phyloP scores from a whole-genome alignment of 306 rosid genomes.

The Ziziphus jujuba region DNA sequence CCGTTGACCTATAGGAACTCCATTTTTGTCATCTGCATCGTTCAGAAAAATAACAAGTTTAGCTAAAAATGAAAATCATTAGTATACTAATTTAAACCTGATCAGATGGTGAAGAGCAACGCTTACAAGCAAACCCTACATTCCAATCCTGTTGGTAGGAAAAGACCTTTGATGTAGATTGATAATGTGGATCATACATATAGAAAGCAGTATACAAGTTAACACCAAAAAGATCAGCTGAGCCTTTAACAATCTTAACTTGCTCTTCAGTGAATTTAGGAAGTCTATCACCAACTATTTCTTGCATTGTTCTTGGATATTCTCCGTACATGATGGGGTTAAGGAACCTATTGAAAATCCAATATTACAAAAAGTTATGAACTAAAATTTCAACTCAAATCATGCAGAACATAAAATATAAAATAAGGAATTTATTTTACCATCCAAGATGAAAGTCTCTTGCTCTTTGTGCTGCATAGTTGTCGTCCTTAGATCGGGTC shows the following conservation, averaged over 20 bases:
- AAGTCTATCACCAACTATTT: slow-evolving; percentile 72
- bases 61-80: too few relatives aligned
- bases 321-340: slow-evolving; percentile 88
- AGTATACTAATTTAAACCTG: not conserved
- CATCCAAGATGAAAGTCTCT: not conserved
- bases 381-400: too few relatives aligned
- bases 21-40: slow-evolving; percentile 70
- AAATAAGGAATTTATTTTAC: too few relatives aligned
- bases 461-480: slow-evolving; percentile 1
- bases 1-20: slow-evolving; percentile 80
- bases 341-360: slow-evolving; percentile 67
- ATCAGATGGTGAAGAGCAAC: slow-evolving; percentile 5
- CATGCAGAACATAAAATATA: too few relatives aligned
- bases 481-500: not conserved
- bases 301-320: slow-evolving; percentile 80
- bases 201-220: slow-evolving; percentile 80
- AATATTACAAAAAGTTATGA: too few relatives aligned
- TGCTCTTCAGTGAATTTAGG: slow-evolving; percentile 81
- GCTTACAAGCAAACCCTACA: slow-evolving; percentile 78
- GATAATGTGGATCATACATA: slow-evolving; percentile 51
- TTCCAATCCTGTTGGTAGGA: slow-evolving; percentile 88
- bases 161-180: slow-evolving; percentile 45
- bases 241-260: slow-evolving; percentile 79
- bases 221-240: slow-evolving; percentile 72
- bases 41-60: not conserved